Conservation (phyloP, 305 asterid species). For the Petunia hybrid region DNA sequence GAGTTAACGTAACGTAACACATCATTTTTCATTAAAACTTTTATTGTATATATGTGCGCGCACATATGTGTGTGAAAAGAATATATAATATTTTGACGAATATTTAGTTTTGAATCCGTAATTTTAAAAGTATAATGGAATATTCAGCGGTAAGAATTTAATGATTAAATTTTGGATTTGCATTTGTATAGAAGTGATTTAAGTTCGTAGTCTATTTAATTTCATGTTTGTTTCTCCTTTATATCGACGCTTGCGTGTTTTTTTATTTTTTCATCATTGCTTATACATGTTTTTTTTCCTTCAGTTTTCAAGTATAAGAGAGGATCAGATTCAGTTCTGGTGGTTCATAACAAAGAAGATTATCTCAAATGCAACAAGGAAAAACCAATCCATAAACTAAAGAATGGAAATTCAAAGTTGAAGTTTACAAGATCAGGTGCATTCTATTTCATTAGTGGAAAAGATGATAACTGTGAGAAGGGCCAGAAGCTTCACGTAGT, state of each 20-base stretch:
- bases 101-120: too few species aligned
- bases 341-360: conserved; percentile 22
- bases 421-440: conserved; percentile 10
- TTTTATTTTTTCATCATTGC: neutral
- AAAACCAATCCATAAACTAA: conserved; percentile 25
- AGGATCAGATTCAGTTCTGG: conserved; percentile 26
- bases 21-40: neutral
- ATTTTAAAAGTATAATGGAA: too few species aligned
- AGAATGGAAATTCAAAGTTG: neutral
- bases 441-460: conserved; percentile 32
- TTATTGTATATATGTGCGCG: too few species aligned
- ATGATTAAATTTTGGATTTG: neutral
- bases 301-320: conserved; percentile 24
- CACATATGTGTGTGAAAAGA: too few species aligned
- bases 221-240: too few species aligned
- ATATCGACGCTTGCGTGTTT: too few species aligned
- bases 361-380: conserved; percentile 23
- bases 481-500: conserved; percentile 29
- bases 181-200: too few species aligned
- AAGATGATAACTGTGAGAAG: conserved; percentile 10
- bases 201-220: too few species aligned
- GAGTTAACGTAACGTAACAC: neutral
- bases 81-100: too few species aligned
- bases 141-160: neutral
- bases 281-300: neutral